Evolutionary conservation across 805 yeast species (phyloP), one percentile per base, ranked within the genome.

Genomic region (Wickerhamomyces kurtzmanii): DNA sequence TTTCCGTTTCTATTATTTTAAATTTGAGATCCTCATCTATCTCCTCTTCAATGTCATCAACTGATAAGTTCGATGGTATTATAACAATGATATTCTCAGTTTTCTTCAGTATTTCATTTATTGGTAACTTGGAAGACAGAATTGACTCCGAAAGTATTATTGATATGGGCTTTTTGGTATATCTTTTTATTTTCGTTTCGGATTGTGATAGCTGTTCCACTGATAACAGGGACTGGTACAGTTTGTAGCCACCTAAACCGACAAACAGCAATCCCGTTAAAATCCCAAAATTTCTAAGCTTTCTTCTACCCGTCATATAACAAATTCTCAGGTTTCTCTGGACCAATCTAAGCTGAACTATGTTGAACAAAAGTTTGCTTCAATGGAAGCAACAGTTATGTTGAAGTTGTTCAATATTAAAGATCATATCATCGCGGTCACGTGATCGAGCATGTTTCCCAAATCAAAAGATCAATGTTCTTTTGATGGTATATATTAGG

Each of bases 1-100:
- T 60, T n/a, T 59, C 64, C 27, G 75, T 66, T 26, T 52, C 53
- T 3, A 72, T 62, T 9, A 67, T 39, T 28, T 62, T 57, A 33
- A 45, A 47, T 13, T 34, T 28, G 15, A 43, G 27, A 2, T 31
- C 33, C 3, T 36, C 23, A 3, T 51, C 47, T 2, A 57, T 31
- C 9, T 42, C 29, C 19, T 29, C 29, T 4, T 31, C 24, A 7
- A 47, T 25, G 31, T 45, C 40, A 18, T 27, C 26, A 12, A 35
- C 10, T 4, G 39, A 20, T 17, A 47, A 31, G 5, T 43, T 47
- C 5, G 66, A 60, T 3, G 55, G 48, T 16, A 62, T 39, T 2
- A 63, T 34, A 2, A 57, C 26, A 3, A 60, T 67, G 12, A 47
- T 39, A 25, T 53, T 54, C 6, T 43, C 31, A 2, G 49, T 42